Base-by-base conservation (phyloP, 2,329 filamentous ascomycete genomes). In the Davidsoniella eucalypti region DNA sequence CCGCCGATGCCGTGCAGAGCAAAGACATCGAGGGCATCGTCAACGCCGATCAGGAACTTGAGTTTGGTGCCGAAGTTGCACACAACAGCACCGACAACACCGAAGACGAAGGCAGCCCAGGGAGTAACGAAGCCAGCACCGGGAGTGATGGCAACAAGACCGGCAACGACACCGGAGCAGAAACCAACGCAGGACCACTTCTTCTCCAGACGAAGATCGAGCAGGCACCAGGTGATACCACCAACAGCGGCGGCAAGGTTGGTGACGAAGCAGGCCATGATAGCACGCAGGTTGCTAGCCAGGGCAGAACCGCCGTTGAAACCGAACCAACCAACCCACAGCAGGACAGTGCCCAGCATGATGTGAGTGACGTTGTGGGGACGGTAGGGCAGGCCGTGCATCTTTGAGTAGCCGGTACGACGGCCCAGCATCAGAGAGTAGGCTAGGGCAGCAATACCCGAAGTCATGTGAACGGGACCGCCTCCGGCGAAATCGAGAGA, bases 311-410 rank as follows among this genome's bases (percentile, higher is more conserved):
- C 88, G 49, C 85, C 87, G 65, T 94, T 95, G 76, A 95, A 95
- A 45, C 88, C 88, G 62, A 94, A 92, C 88, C 87, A 95, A 52
- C 88, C 87, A 43, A 94, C 84, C 88, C 88, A 94, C 46, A 94
- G 73, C 64, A 82, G 75, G 23, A 81, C 74, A 3, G 83, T 85
- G 18, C 83, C 82, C 44, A 87, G 70, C 45, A 85, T 78, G 56
- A 86, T 78, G 57, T 84, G 71, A 52, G 81, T 84, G 42, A 84
- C 79, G 60, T 84, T 86, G 64, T 86, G 82, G 7, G 82, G 80
- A 29, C 76, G 73, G 67, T 82, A 82, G 3, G 78, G 76, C 3
- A 79, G 73, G 43, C 78, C 74, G 54, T 78, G 71, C 47, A 73
- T 70, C 39, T 29, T 29, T 58, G 65, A 71, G 65, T 82, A 78